Evolutionary conservation across 352 stramenopile species (phyloP), one percentile per base, ranked within the genome.

Genomic region (Peronospora belbahrii): DNA sequence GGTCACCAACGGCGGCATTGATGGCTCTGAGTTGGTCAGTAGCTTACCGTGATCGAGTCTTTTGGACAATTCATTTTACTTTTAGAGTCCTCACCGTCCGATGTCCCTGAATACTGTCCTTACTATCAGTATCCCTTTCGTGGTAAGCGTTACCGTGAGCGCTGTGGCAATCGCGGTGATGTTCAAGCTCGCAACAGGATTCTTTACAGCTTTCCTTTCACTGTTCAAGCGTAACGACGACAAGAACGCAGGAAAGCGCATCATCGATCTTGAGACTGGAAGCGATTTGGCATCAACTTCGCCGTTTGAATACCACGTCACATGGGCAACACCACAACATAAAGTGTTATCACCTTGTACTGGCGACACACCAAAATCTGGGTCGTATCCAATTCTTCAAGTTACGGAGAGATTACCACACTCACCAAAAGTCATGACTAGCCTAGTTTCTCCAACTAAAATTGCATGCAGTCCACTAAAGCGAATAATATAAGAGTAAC

Each of bases 151-250:
- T 41, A 53, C 74, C 35, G 24, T 70, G 30, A 60, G 34, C 4
- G 25, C 61, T 37, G 57, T 76, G 39, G 24, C 69, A 14, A 37
- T 62, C 40, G 58, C 53, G 11, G 27, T 80, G 18, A 57, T 57
- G 20, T 38, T 77, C 46, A 74, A 68, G 50, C 70, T 73, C 59
- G 23, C 68, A 1, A 35, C 45, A 2, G 47, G 39, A 37, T 30
- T 55, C 5, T 19, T 42, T n/a, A 13, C 25, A 6, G n/a, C 22
- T 9, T 34, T 57, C 14, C 9, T 37, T 10, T 54, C 22, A 8
- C 19, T 50, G 0, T 37, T 55, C 6, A 23, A 32, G 7, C 42
- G 42, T 55, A 37, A 45, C 3, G 30, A 60, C 49, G 24, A 41
- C 9, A 22, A 52, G 3, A 48, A 56, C 19, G 25, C 43, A 13